A percentile compares a stretch with the other conserved stretches of the same genome.
Conservation (phyloP, 1,284 basidiomycete species). For the Coniferiporia weirii region DNA sequence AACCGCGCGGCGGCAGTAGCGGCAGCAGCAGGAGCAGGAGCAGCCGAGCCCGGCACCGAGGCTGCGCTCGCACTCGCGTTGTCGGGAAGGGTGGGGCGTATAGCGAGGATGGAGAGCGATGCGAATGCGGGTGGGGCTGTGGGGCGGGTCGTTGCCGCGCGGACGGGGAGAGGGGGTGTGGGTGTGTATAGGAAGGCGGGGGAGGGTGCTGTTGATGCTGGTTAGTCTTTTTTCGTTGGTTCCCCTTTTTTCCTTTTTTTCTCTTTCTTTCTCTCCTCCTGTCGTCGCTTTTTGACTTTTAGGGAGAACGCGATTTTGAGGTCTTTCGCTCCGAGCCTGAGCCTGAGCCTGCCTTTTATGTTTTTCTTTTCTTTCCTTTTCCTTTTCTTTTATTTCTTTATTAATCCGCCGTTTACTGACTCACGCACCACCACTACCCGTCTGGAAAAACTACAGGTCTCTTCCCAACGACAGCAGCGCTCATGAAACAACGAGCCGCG, state of each 20-base stretch:
- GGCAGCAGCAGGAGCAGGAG: too few relatives aligned
- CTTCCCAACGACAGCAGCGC: conserved; percentile 12
- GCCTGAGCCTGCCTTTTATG: not conserved
- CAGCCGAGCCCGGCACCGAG: not conserved
- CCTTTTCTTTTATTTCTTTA: not conserved
- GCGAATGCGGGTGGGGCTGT: not conserved
- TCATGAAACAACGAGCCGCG: not conserved
- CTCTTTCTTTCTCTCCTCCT: not conserved
- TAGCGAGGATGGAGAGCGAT: not conserved
- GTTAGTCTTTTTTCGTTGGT: not conserved
- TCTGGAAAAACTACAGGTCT: not conserved
- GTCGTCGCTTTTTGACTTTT: not conserved
- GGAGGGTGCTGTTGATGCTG: conserved; percentile 3
- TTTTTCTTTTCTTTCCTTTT: not conserved
- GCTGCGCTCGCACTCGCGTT: not conserved
- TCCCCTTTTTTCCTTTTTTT: not conserved
- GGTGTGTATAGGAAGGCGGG: not conserved
- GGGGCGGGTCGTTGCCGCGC: not conserved
- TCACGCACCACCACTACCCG: not conserved
- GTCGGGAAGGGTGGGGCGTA: not conserved
- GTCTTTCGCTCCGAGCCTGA: not conserved
- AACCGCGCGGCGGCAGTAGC: too few relatives aligned
- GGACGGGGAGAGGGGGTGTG: conserved; percentile 8
- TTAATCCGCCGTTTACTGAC: not conserved
- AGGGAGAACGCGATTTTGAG: too few relatives aligned